These are phyloP conservation scores for Mycena vulgaris DNA, from an alignment of 768 basidiomycete species.

Conservation along the genomic window DNA sequence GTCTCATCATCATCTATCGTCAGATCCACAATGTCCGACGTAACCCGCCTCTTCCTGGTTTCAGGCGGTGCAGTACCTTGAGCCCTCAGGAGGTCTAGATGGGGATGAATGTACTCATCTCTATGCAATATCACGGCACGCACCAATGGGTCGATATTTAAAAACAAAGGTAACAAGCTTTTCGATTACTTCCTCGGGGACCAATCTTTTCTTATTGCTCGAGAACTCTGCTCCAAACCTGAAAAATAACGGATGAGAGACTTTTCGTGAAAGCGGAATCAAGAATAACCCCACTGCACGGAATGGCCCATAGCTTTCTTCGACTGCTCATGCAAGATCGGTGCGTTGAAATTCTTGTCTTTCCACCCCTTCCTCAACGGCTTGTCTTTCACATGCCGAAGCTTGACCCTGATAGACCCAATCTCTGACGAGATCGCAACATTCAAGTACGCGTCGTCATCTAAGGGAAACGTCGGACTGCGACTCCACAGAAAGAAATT, in stretches of 20 bases:
- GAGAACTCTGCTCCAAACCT: slow-evolving; percentile 22
- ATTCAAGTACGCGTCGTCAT: slow-evolving; percentile 24
- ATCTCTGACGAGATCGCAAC: slow-evolving; percentile 18
- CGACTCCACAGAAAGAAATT: background rate
- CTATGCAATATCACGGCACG: no score
- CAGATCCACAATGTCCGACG: no score
- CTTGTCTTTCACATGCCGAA: background rate
- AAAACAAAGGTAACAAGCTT: slow-evolving; percentile 22
- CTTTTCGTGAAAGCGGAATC: background rate
- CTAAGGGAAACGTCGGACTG: background rate
- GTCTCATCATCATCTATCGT: no score
- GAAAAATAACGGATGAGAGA: background rate
- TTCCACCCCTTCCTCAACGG: background rate
- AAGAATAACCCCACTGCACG: slow-evolving; percentile 13
- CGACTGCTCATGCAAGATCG: slow-evolving; percentile 26
- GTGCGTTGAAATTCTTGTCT: background rate
- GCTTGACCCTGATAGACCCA: slow-evolving; percentile 9
- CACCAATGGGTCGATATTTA: slow-evolving; percentile 30
- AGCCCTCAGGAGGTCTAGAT: no score
- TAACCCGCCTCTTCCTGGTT: no score
- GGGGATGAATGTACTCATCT: no score
- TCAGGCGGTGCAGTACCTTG: no score
- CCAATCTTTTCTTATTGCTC: no score
- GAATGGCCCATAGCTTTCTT: slow-evolving; percentile 35
- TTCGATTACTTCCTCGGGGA: background rate